A percentile compares a stretch with the other conserved stretches of the same genome.
Conservation (phyloP, 352 stramenopile genomes). For the Pilasporangium apinafurcum region DNA sequence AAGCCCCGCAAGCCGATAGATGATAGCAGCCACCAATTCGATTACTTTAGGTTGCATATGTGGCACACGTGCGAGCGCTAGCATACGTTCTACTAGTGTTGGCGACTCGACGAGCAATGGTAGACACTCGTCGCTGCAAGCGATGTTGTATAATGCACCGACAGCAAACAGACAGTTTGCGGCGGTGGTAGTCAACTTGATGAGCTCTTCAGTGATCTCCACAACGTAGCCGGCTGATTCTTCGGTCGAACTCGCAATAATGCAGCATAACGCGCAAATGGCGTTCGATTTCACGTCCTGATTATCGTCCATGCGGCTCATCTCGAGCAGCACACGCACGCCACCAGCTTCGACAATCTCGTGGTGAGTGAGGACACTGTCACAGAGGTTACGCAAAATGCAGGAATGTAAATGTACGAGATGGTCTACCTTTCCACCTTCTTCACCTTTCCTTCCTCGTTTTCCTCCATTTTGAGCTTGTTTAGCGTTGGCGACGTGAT, state of each 20-base stretch:
- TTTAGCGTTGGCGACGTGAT: slow-evolving; percentile 15
- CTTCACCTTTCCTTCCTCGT: background rate
- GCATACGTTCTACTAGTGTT: slow-evolving; percentile 26
- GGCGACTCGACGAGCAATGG: slow-evolving; percentile 31
- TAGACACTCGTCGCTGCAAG: slow-evolving; percentile 58
- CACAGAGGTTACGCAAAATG: slow-evolving; percentile 64
- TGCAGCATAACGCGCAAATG: slow-evolving; percentile 57
- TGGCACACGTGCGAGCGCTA: slow-evolving; percentile 20
- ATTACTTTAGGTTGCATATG: slow-evolving; percentile 22
- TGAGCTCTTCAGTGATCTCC: slow-evolving; percentile 44
- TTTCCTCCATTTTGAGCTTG: background rate
- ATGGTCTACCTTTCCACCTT: slow-evolving; percentile 1
- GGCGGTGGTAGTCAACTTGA: slow-evolving; percentile 29
- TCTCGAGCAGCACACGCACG: slow-evolving; percentile 49
- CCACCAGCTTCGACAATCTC: slow-evolving; percentile 53
- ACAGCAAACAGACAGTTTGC: slow-evolving; percentile 49
- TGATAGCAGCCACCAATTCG: slow-evolving; percentile 41
- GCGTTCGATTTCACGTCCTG: slow-evolving; percentile 61
- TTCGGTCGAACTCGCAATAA: slow-evolving; percentile 55
- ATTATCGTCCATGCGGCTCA: slow-evolving; percentile 40
- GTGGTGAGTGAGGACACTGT: slow-evolving; percentile 67
- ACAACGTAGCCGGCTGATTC: slow-evolving; percentile 41
- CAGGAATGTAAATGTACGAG: slow-evolving; percentile 60
- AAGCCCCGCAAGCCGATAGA: slow-evolving; percentile 40
- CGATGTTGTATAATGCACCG: slow-evolving; percentile 68